These are phyloP conservation scores for Aspergillus bertholletiae DNA, from an alignment of 495 filamentous ascomycete genomes.

Conservation along the genomic window DNA sequence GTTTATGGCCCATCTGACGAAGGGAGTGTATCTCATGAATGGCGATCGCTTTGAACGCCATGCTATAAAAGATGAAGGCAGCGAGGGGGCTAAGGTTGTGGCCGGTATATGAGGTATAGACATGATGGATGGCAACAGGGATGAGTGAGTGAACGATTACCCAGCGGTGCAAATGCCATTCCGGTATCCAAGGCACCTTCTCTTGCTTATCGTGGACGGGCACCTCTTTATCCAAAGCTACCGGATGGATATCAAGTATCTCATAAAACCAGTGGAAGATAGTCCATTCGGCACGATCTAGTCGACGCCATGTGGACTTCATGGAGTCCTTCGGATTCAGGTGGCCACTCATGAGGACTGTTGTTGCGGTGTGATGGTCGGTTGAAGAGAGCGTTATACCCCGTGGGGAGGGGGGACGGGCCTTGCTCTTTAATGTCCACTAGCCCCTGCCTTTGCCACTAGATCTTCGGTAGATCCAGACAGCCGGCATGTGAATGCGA, in stretches of 20 bases:
- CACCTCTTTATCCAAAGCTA: slow-evolving; percentile 20
- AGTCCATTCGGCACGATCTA: slow-evolving; percentile 23
- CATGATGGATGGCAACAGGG: slow-evolving; percentile 25
- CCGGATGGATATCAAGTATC: slow-evolving; percentile 24
- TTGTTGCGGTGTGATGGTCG: background rate
- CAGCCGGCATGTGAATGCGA: background rate
- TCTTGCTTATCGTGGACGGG: slow-evolving; percentile 31
- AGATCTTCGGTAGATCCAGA: background rate
- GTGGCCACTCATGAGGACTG: slow-evolving; percentile 13
- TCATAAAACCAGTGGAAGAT: slow-evolving; percentile 27
- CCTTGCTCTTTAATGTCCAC: background rate
- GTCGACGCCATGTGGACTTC: slow-evolving; percentile 34
- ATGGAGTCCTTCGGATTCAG: slow-evolving; percentile 32
- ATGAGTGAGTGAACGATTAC: slow-evolving; percentile 24
- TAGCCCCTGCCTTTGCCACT: background rate
- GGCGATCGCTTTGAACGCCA: slow-evolving; percentile 11
- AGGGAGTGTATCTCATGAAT: slow-evolving; percentile 20
- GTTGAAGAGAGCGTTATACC: background rate
- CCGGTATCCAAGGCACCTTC: slow-evolving; percentile 28
- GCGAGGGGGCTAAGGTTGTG: slow-evolving; percentile 17
- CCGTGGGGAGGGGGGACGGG: background rate
- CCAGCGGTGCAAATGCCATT: slow-evolving; percentile 29
- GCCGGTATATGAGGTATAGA: slow-evolving; percentile 23
- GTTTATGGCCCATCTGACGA: slow-evolving; percentile 20
- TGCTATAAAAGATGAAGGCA: slow-evolving; percentile 24